These are phyloP conservation scores for Carnegiea gigantea DNA, from an alignment of 179 eudicot genomes.

Conservation along the genomic window DNA sequence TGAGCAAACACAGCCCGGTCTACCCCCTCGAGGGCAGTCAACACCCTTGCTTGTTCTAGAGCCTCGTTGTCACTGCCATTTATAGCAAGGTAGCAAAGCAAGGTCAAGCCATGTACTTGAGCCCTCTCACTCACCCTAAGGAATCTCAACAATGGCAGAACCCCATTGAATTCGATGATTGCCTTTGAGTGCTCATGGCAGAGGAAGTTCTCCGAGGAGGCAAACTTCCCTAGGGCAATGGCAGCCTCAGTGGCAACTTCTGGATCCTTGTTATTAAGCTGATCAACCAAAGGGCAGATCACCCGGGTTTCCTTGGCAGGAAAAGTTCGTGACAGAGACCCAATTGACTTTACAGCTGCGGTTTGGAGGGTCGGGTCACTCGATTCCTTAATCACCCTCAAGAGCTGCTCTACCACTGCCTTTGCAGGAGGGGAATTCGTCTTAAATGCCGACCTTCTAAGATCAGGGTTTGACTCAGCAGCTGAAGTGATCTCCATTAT, in stretches of 20 bases:
- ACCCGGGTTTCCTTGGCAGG: slow-evolving; percentile 66
- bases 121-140: slow-evolving; percentile 45
- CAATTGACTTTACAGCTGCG: slow-evolving; percentile 62
- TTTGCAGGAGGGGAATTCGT: slow-evolving; percentile 76
- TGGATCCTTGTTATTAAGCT: slow-evolving; percentile 39
- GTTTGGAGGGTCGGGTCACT: slow-evolving; percentile 28
- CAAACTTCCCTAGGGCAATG: slow-evolving; percentile 66
- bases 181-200: slow-evolving; percentile 55
- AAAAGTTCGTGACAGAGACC: slow-evolving; percentile 70
- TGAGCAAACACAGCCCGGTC: slow-evolving; percentile 36
- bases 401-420: slow-evolving; percentile 72
- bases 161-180: slow-evolving; percentile 60
- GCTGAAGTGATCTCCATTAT: slow-evolving; percentile 66
- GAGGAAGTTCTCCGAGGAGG: slow-evolving; percentile 58
- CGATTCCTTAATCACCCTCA: slow-evolving; percentile 48
- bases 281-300: slow-evolving; percentile 57
- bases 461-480: slow-evolving; percentile 68
- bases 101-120: slow-evolving; percentile 43
- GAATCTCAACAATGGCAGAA: slow-evolving; percentile 56
- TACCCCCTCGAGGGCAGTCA: slow-evolving; percentile 61
- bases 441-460: slow-evolving; percentile 74
- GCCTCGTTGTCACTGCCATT: slow-evolving; percentile 54
- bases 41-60: slow-evolving; percentile 52
- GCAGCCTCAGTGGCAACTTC: slow-evolving; percentile 67
- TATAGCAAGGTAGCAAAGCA: slow-evolving; percentile 69